Base-by-base conservation (phyloP, 2,329 filamentous ascomycete species). In the Coniochaeta sp. region DNA sequence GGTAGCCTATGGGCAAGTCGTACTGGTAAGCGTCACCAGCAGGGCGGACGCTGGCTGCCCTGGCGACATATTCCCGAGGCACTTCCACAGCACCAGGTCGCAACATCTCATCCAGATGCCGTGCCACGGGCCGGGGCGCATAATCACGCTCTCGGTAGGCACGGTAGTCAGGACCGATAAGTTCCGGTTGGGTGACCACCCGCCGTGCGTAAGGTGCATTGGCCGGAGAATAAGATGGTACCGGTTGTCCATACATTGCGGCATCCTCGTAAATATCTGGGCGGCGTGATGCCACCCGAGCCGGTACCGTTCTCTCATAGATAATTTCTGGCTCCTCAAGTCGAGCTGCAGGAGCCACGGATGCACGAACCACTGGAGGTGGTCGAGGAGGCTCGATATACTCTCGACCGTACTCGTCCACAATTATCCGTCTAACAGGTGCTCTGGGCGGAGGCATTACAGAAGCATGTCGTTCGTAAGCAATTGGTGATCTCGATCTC, bases 361-460 rank as follows among this genome's bases (percentile, higher is more conserved):
- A 86, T 57, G 82, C 82, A 55, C 82, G 75, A 22, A 79, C 64
- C 24, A 78, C 66, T 22, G 66, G 38, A 40, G 38, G 54, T 9
- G 67, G 59, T 56, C 77, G 78, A 11, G 74, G 67, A 28, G 84
- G 82, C 66, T 87, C 84, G 62, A 81, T 72, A 74, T 93, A 97
- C 70, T 91, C 86, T 70, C 90, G 90, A 44, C 92, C 92, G 72
- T 87, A 90, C 63, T 90, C 86, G 73, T 97, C 93, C 59, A 96
- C 80, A 36, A 96, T 81, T 64, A 96, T 88, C 63, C 88, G 85
- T 60, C 87, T 78, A 54, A 83, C 76, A 19, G 83, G 80, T 7
- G 83, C 79, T 57, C 78, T 72, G 67, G 78, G 78, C 55, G 78
- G 78, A 1, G 75, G 75, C 75, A 84, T 79, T n/a, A 78, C 76